Base-by-base conservation (phyloP, 345 rosid species). In the Passiflora organensis region DNA sequence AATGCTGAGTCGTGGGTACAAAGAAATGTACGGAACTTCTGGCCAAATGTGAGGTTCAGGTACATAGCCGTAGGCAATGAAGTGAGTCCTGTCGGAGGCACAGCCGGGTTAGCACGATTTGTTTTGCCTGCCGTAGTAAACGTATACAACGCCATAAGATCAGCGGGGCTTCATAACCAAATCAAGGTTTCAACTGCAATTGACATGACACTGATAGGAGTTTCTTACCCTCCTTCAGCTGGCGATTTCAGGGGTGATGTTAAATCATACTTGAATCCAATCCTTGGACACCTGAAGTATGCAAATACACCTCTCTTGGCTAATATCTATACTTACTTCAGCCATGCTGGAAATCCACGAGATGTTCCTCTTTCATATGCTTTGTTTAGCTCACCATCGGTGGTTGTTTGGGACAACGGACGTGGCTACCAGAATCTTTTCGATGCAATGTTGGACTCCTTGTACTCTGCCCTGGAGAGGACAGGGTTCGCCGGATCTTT, bases 21-120 rank as follows among this genome's bases (percentile, higher is more conserved):
- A 18, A 58, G 23, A 54, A 74, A 78, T 25, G 67, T 74, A 12
- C 24, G 45, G 25, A 63, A 41, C 32, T 71, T 43, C 67, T 67
- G 67, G 45, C 74, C 82, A 0, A 32, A 49, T 2, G 79, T 78
- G 52, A 59, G 36, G 41, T 55, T 78, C 64, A 47, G 72, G 14
- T 78, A 74, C 68, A 74, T 78, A 51, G 77, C 75, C 2, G 79
- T 78, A 1, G 82, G 79, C 16, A 78, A 78, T 13, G 79, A 78
- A 60, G 70, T 78, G 16, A 60, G 64, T 22, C 75, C 78, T 9
- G 37, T 73, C n/a, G 70, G 70, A 37, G 62, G 52, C 47, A 47
- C 69, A 0, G 51, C 72, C 1, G 36, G 38, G 6, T 45, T 48
- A 1, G 74, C 82, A 2, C 49, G 13, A 32, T 74, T 43, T 10